Evolutionary conservation across 129 eudicot genomes (phyloP), one percentile per base, ranked within the genome.

Genomic region (Flaveria bidentis): DNA sequence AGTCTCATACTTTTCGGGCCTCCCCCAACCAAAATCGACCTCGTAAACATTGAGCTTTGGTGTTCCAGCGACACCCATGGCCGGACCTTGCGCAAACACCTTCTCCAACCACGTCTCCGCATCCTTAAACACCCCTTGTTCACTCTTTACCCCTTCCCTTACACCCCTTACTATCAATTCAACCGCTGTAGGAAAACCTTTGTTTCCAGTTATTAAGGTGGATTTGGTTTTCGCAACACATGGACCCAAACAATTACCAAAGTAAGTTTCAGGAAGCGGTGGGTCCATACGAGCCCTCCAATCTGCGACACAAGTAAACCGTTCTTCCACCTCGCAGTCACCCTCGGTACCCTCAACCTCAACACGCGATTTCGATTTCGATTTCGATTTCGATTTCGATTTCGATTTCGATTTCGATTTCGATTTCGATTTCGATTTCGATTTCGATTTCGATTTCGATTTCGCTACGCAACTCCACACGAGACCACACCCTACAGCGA

Each of bases 21-120:
- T 84, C 25, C 88, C 86, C 86, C 86, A 84, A 46, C 91, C 91
- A 23, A 84, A 87, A 79, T 87, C 91, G 1, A 76, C 67, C 6
- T 57, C 74, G 18, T 87, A 87, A 4, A 70, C 52, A 28, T 82
- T 61, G 14, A 73, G 60, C 55, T 56, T 78, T 0, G 86, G 80
- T 14, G 91, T 78, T 18, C 91, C 91, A 5, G 91, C 83, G 61
- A 87, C 80, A 5, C 83, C 72, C 0, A 79, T 4, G 0, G 56
- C 22, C 3, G 82, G 74, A 36, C 11, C 9, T 6, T 28, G 20
- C 13, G 28, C 0, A 4, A 14, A 1, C 13, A 23, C 23, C 22
- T 20, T 15, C 1, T 33, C 45, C 1, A 77, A 2, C 84, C 72
- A 73, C 4, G 56, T 64, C 56, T 70, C 82, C 5, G 45, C 77